Base-by-base conservation (phyloP, 257 asterid species). In the Jasminum sambac region DNA sequence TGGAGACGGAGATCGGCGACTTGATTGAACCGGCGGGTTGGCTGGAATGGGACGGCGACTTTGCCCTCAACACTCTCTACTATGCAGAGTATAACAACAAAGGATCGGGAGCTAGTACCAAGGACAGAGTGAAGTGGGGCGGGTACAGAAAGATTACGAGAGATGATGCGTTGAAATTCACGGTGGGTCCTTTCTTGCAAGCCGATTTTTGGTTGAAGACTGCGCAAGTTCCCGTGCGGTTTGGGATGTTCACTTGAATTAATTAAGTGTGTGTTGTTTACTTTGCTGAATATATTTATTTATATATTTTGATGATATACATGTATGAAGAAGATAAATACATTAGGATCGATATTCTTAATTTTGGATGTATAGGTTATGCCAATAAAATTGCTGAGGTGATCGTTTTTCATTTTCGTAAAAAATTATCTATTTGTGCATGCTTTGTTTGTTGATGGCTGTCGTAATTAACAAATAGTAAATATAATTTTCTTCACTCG, bases 1-100 rank as follows among this genome's bases (percentile, higher is more conserved):
- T 95, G 96, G 96, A 91, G 60, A 68, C 89, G 0, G 90, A 88
- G 44, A 88, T 95, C 17, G 91, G 85, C 0, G 96, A 95, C 37
- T 16, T 85, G 4, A 84, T 95, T 21, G 64, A 74, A 4, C 89
- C 94, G 0, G 88, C 82, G 25, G 98, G 99, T 40, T 95, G 92
- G 87, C 62, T 83, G 72, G 87, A 87, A 5, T 84, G 88, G 84
- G 42, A 36, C 0, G 97, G 93, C 0, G 89, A 89, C 5, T 82
- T 76, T 1, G 96, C 89, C 0, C 75, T 83, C 0, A 77, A 74
- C 7, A 95, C 97, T 1, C 77, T 89, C 17, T 88, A 70, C 2
- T 89, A 85, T 37, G 92, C 79, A 0, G 97, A 95, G 81, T 95
- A 57, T 13, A 73, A 69, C 24, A 95, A 95, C 64, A 84, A 78